Conservation (phyloP, 495 filamentous ascomycete species). For the Daldinia loculata region DNA sequence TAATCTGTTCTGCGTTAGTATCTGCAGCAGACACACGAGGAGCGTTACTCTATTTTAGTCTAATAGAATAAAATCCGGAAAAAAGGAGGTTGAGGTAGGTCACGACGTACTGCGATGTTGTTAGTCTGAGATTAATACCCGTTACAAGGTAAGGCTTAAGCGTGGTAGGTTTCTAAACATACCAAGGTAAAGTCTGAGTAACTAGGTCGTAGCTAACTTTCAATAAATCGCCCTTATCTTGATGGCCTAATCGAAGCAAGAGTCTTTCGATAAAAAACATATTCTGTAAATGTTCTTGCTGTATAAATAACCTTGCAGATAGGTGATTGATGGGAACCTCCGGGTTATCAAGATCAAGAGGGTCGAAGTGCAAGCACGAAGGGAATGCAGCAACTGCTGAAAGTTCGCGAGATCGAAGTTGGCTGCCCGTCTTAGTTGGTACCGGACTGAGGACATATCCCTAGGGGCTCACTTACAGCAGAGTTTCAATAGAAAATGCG, state of each 20-base stretch:
- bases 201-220: constrained; percentile 64
- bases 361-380: constrained; percentile 44
- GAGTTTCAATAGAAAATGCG: constrained; percentile 53
- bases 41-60: background rate
- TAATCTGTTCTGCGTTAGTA: constrained; percentile 28
- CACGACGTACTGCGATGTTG: constrained; percentile 35
- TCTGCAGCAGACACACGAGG: background rate
- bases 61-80: background rate
- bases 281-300: constrained; percentile 64
- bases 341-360: constrained; percentile 44
- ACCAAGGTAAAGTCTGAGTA: constrained; percentile 36
- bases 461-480: constrained; percentile 50
- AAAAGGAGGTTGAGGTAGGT: background rate
- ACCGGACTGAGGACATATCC: background rate
- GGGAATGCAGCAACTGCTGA: constrained; percentile 39
- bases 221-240: constrained; percentile 60
- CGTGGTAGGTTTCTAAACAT: background rate
- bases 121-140: background rate
- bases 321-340: constrained; percentile 38
- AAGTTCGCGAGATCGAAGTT: constrained; percentile 37
- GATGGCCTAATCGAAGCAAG: constrained; percentile 61
- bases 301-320: constrained; percentile 48
- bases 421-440: constrained; percentile 5
- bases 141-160: background rate
- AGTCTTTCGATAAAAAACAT: constrained; percentile 67